Evolutionary conservation across 176 grass and related monocot species (phyloP), one percentile per base, ranked within the genome.

Genomic region (Rhynchospora pubera): DNA sequence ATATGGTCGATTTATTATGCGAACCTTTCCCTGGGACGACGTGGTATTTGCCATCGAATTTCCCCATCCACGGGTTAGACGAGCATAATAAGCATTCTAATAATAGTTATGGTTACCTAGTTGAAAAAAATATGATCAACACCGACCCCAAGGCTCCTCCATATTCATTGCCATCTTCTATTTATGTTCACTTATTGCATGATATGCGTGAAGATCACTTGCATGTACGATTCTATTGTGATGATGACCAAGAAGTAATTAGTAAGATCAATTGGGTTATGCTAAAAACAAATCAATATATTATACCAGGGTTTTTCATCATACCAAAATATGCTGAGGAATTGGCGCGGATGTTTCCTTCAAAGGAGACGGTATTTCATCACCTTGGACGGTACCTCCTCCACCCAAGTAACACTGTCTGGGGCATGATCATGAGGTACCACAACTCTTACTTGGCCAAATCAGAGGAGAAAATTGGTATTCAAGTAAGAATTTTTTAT

Each of bases 281-380:
- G 0, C 65, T 94, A 65, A 87, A 83, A 22, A 91, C 92, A 48
- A 26, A 91, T 73, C 79, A 83, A 57, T 94, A 94, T 85, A 91
- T 91, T 46, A 43, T 79, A 19, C 85, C 87, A 34, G 85, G 84
- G 14, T 19, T 93, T 19, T 93, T 89, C 82, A 71, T 89, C 10
- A 81, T 89, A 74, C 88, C 91, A 47, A 62, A 61, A 47, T 89
- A 85, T 30, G 87, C 89, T 44, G 85, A 89, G 66, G 91, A 93
- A 80, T 85, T 93, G 69, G 78, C 52, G 53, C 83, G 86, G 86
- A 85, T 93, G 80, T 93, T 93, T 74, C 92, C 92, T 56, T 82
- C 52, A 9, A 58, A 59, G 78, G 89, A 82, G 81, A 87, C 85
- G 4, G 89, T 86, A 16, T 94, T 94, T 82, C 89, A 91, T 65